Evolutionary conservation across 78 protist species (phyloP).

Genomic region (Isochrysis galbana): DNA sequence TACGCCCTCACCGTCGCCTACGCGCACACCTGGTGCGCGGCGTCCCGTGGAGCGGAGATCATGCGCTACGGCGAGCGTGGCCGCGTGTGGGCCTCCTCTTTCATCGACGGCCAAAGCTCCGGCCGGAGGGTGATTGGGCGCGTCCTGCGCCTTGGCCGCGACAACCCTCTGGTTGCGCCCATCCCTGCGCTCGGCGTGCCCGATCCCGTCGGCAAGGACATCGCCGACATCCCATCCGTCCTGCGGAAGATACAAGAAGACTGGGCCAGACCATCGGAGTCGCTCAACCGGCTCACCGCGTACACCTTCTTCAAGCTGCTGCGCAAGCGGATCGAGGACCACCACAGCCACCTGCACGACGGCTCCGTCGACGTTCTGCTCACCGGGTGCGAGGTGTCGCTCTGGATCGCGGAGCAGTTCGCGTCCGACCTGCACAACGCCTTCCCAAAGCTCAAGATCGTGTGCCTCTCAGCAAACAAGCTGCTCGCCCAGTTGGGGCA

Average conservation of each 20-base stretch:
- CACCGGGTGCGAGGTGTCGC: constrained; percentile 30
- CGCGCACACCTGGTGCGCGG: background rate
- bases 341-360: background rate
- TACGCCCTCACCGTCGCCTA: background rate
- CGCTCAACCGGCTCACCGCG: constrained; percentile 12
- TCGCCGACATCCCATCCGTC: constrained; percentile 2
- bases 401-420: constrained; percentile 43
- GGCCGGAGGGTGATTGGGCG: no score
- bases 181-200: background rate
- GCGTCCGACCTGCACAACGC: background rate
- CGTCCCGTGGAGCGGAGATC: background rate
- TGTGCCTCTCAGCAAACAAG: constrained; percentile 30
- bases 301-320: background rate
- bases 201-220: background rate
- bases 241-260: background rate
- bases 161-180: background rate
- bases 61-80: background rate
- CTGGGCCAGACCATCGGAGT: background rate
- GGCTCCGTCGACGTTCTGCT: constrained; percentile 35
- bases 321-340: background rate
- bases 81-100: no score
- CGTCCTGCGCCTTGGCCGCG: background rate
- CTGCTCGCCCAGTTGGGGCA: constrained; percentile 34
- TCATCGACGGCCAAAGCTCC: no score
- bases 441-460: constrained; percentile 12